These are phyloP conservation scores for Myxozyma nipponensis DNA, from an alignment of 805 yeast genomes.

Conservation along the genomic window DNA sequence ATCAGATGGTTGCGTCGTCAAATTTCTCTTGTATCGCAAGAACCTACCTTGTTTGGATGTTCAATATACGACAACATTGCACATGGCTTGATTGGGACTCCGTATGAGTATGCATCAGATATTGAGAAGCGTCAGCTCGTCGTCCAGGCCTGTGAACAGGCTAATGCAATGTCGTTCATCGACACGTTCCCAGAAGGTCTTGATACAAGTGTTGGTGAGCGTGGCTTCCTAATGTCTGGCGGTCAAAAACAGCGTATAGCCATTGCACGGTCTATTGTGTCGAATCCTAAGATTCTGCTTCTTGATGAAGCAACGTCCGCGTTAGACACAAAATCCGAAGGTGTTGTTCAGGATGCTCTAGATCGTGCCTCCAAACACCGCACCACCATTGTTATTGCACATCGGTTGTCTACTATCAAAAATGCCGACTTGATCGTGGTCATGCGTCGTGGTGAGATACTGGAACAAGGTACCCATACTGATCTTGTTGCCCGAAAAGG, in stretches of 20 bases:
- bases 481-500: conserved; percentile 33
- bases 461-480: conserved; percentile 40
- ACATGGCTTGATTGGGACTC: conserved; percentile 55
- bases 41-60: conserved; percentile 63
- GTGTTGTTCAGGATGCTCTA: conserved; percentile 54
- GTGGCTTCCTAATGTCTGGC: conserved; percentile 59
- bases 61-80: conserved; percentile 74
- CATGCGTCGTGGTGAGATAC: conserved; percentile 44
- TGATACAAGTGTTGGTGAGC: conserved; percentile 50
- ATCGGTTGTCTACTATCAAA: conserved; percentile 48
- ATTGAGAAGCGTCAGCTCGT: conserved; percentile 40
- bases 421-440: conserved; percentile 50
- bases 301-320: conserved; percentile 70
- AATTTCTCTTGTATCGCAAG: conserved; percentile 62
- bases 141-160: conserved; percentile 46
- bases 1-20: conserved; percentile 51
- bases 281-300: conserved; percentile 52
- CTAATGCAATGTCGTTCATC: conserved; percentile 52
- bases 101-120: conserved; percentile 36
- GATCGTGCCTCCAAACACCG: conserved; percentile 34
- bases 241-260: conserved; percentile 68
- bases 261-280: conserved; percentile 56
- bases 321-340: conserved; percentile 58
- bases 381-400: conserved; percentile 53
- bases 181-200: conserved; percentile 50